phyloP scores from a whole-genome alignment of 306 rosid genomes.

The Mucuna pruriens region DNA sequence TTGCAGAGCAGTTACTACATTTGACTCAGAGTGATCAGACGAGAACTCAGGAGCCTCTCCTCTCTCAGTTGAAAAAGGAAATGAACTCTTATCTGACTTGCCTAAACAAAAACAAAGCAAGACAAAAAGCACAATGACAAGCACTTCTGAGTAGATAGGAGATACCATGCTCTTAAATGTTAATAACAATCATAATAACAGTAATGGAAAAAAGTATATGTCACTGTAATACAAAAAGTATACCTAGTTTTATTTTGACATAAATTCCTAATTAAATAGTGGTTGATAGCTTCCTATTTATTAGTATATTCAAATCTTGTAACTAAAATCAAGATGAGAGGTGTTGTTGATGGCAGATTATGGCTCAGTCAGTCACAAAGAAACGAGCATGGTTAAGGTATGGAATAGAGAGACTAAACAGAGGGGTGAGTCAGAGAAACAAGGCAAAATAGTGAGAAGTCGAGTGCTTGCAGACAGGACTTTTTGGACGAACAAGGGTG shows the following conservation, averaged over 20 bases:
- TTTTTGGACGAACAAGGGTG: too few species aligned
- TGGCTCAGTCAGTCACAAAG: too few species aligned
- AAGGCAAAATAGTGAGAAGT: neutral
- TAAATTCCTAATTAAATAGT: neutral
- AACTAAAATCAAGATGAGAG: neutral
- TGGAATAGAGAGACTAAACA: neutral
- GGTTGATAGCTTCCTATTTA: neutral
- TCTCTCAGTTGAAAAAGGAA: slow-evolving; percentile 12
- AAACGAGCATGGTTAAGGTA: neutral
- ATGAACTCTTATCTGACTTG: slow-evolving; percentile 42
- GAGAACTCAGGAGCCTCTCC: slow-evolving; percentile 23
- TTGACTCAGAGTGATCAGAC: slow-evolving; percentile 40
- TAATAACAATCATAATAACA: neutral
- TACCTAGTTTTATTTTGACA: neutral
- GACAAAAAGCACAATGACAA: neutral
- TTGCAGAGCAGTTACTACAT: slow-evolving; percentile 34
- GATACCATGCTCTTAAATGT: slow-evolving; percentile 4
- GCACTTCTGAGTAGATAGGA: slow-evolving; percentile 3
- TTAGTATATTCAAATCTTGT: neutral
- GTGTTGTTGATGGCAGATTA: too few species aligned
- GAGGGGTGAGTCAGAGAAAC: neutral
- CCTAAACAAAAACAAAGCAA: slow-evolving; percentile 44
- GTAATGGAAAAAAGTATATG: neutral
- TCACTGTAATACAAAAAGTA: neutral
- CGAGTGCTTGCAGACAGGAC: neutral